Percentiles rank a stretch among this genome's conserved stretches.
These are phyloP conservation scores for Brassica cretica DNA, from an alignment of 345 rosid genomes.

Conservation along the genomic window DNA sequence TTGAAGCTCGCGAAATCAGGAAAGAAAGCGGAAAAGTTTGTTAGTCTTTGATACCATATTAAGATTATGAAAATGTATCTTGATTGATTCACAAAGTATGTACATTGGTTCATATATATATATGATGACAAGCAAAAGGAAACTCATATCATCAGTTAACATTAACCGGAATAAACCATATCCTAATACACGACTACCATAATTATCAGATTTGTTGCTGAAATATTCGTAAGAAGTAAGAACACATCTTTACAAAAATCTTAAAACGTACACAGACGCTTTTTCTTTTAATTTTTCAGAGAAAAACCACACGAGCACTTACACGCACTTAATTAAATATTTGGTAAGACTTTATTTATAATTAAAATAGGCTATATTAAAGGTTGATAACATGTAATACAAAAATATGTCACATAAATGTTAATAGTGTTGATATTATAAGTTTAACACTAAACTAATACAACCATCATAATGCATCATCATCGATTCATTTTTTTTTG, in stretches of 20 bases:
- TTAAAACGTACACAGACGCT: not conserved
- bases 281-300: not conserved
- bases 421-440: not conserved
- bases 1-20: too few relatives aligned
- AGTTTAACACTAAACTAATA: not conserved
- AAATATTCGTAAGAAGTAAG: not conserved
- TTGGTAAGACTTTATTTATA: not conserved
- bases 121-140: too few relatives aligned
- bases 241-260: not conserved
- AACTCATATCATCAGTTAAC: too few relatives aligned
- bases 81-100: too few relatives aligned
- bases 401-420: not conserved
- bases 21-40: too few relatives aligned
- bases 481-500: not conserved
- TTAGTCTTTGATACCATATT: too few relatives aligned
- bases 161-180: too few relatives aligned
- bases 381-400: not conserved
- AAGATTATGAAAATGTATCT: too few relatives aligned
- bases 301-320: not conserved
- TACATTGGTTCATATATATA: too few relatives aligned
- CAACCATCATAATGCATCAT: not conserved
- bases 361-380: not conserved
- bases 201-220: not conserved
- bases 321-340: too few relatives aligned
- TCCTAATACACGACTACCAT: not conserved